These are phyloP conservation scores for Harringtonia lauricola DNA, from an alignment of 2,329 filamentous ascomycete species.

Conservation along the genomic window DNA sequence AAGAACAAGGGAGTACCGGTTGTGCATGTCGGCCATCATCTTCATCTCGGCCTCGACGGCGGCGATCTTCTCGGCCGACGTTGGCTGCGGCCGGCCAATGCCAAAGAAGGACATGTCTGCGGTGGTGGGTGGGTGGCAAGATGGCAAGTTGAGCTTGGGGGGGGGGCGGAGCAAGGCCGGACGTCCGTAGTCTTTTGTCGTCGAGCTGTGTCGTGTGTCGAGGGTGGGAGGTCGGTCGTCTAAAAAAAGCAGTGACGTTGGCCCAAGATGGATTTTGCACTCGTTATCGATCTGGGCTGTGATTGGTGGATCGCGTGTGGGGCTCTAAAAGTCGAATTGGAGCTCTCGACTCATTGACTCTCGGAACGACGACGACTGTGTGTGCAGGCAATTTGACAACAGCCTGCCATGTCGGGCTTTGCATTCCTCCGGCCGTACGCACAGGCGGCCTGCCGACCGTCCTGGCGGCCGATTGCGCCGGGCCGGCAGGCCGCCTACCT, in stretches of 20 bases:
- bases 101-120: constrained; percentile 19
- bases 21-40: constrained; percentile 92
- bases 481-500: constrained; percentile 29
- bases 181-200: no score
- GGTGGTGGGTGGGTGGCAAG: background rate
- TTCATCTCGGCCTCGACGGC: constrained; percentile 95
- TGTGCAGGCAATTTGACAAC: background rate
- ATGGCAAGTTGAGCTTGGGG: background rate
- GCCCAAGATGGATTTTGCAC: background rate
- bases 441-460: no score
- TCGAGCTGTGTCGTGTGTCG: background rate
- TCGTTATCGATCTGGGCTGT: background rate
- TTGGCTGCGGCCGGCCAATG: constrained; percentile 61
- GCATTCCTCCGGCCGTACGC: constrained; percentile 47
- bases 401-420: constrained; percentile 18
- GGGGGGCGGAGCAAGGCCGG: no score
- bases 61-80: constrained; percentile 93
- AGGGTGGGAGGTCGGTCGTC: background rate
- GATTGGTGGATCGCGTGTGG: background rate
- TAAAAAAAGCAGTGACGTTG: constrained; percentile 1
- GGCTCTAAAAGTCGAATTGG: no score
- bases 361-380: background rate
- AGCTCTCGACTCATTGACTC: no score
- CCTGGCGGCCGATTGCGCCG: no score
- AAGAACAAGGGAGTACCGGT: constrained; percentile 52